These are phyloP conservation scores for Carallia brachiata DNA, from an alignment of 345 rosid genomes.

Conservation along the genomic window DNA sequence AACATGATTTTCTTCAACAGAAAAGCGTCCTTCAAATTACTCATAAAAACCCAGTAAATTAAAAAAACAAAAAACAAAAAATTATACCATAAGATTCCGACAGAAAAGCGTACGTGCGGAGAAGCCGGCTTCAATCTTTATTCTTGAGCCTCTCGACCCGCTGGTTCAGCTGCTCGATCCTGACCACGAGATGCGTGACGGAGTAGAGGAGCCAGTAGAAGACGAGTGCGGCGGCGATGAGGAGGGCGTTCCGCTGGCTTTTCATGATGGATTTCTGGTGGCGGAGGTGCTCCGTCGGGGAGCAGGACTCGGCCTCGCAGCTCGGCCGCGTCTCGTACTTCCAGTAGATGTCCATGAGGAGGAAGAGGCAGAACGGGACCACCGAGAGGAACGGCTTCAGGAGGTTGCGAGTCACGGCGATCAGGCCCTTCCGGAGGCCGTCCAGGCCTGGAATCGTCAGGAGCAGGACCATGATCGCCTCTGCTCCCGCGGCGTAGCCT, in stretches of 20 bases:
- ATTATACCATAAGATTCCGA: background rate
- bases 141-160: conserved; percentile 38
- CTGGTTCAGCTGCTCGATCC: conserved; percentile 33
- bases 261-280: conserved; percentile 38
- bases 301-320: conserved; percentile 27
- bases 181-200: conserved; percentile 28
- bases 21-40: too few relatives aligned
- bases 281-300: conserved; percentile 29
- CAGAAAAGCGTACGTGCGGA: background rate
- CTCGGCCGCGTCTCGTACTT: conserved; percentile 33
- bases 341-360: conserved; percentile 37
- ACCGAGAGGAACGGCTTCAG: conserved; percentile 36
- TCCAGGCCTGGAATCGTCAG: conserved; percentile 35
- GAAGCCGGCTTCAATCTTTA: conserved; percentile 17
- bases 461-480: conserved; percentile 38
- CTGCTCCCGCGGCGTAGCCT: conserved; percentile 35
- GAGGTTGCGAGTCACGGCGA: conserved; percentile 33
- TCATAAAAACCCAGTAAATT: background rate
- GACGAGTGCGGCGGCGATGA: conserved; percentile 26
- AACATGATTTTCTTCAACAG: too few relatives aligned
- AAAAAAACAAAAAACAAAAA: background rate
- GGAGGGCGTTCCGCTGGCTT: conserved; percentile 38
- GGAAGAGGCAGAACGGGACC: conserved; percentile 34
- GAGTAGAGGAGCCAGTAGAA: conserved; percentile 36
- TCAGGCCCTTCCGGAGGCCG: conserved; percentile 26